phyloP scores from a whole-genome alignment of 257 asterid species.

The Echium plantagineum region DNA sequence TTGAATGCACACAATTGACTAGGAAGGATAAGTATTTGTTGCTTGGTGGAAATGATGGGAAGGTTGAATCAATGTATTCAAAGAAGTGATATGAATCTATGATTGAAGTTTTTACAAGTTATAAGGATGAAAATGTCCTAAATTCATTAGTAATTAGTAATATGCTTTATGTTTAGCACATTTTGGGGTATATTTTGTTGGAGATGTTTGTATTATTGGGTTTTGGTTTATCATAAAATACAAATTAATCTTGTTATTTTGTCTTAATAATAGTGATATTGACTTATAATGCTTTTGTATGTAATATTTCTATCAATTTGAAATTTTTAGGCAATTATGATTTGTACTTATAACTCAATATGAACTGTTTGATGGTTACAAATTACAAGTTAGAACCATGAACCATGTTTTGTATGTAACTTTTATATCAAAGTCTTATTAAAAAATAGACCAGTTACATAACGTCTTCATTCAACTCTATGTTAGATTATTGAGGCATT shows the following conservation, averaged over 20 bases:
- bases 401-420: no score
- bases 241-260: no score
- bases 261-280: constrained; percentile 1
- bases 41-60: constrained; percentile 99
- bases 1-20: constrained; percentile 90
- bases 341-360: no score
- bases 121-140: neutral
- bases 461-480: no score
- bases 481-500: no score
- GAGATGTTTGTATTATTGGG: neutral
- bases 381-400: no score
- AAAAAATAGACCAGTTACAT: no score
- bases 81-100: constrained; percentile 21
- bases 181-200: neutral
- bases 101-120: neutral
- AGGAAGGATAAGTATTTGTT: constrained; percentile 94
- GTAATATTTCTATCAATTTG: no score
- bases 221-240: neutral
- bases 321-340: no score
- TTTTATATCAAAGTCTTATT: no score
- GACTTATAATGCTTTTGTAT: neutral
- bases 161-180: neutral
- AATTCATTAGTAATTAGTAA: no score
- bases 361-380: no score
- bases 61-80: constrained; percentile 83